Percentiles rank a stretch among this genome's conserved stretches.
phyloP scores from a whole-genome alignment of 2,329 filamentous ascomycete species.

The Diaporthe australafricana region DNA sequence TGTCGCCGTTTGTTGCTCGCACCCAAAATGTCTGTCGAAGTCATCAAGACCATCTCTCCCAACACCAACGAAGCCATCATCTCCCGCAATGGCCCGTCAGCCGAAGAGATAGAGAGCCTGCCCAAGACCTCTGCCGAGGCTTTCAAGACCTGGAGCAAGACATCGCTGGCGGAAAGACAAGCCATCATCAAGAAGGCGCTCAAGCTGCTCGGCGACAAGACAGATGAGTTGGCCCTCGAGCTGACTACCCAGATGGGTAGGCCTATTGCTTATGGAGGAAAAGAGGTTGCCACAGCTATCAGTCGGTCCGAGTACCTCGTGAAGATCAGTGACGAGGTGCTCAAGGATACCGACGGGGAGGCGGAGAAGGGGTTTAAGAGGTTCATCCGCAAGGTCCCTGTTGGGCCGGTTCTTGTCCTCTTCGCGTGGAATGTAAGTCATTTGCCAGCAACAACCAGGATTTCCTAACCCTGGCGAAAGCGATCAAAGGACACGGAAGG shows the following conservation, averaged over 20 bases:
- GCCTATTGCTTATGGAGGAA: conserved; percentile 86
- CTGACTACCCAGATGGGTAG: conserved; percentile 96
- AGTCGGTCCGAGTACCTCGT: conserved; percentile 88
- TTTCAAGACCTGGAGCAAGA: conserved; percentile 82
- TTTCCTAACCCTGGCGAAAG: neutral
- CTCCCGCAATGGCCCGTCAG: conserved; percentile 79
- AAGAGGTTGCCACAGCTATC: conserved; percentile 86
- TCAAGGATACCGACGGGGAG: conserved; percentile 86
- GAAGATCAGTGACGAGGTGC: conserved; percentile 81
- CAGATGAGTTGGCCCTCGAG: conserved; percentile 85
- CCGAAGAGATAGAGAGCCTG: conserved; percentile 77
- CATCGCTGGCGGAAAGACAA: conserved; percentile 79
- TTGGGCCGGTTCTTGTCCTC: conserved; percentile 88
- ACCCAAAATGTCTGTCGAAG: conserved; percentile 70
- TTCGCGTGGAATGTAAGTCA: conserved; percentile 93
- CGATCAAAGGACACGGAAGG: neutral
- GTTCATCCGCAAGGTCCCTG: conserved; percentile 88
- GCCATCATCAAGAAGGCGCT: conserved; percentile 85
- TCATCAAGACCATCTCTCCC: conserved; percentile 85
- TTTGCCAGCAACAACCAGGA: neutral
- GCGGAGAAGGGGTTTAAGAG: conserved; percentile 88
- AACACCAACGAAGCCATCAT: conserved; percentile 87
- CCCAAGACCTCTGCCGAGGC: conserved; percentile 78
- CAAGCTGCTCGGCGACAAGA: conserved; percentile 73
- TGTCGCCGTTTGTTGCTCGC: neutral